phyloP scores from a whole-genome alignment of 2,329 filamentous ascomycete species.

The Ophiostoma ips region DNA sequence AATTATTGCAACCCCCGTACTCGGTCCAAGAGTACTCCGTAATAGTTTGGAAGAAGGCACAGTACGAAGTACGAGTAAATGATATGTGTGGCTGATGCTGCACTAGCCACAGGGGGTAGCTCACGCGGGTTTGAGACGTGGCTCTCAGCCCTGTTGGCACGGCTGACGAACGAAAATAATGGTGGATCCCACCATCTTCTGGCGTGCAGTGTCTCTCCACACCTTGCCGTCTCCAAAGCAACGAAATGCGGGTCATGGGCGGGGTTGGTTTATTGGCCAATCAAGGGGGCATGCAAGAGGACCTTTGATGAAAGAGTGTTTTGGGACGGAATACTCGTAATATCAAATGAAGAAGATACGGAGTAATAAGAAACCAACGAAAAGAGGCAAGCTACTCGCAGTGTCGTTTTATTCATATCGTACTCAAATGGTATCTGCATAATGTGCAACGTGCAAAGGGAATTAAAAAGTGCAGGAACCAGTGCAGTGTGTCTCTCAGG shows the following conservation, averaged over 20 bases:
- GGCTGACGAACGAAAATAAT: constrained; percentile 10
- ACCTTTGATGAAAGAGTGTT: neutral
- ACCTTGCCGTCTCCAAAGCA: constrained; percentile 5
- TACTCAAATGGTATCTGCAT: too few relatives aligned
- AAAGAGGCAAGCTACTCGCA: too few relatives aligned
- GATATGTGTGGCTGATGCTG: neutral
- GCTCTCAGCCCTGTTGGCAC: constrained; percentile 9
- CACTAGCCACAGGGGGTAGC: neutral
- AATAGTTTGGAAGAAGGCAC: too few relatives aligned
- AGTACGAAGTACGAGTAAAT: too few relatives aligned
- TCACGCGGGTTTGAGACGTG: neutral
- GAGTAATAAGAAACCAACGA: too few relatives aligned
- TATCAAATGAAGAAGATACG: too few relatives aligned
- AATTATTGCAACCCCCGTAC: too few relatives aligned
- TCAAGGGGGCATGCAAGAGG: neutral
- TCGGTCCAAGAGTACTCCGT: too few relatives aligned
- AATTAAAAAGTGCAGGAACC: too few relatives aligned
- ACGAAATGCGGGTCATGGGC: neutral
- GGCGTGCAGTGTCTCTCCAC: constrained; percentile 4
- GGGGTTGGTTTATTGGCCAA: neutral
- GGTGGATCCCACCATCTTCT: neutral
- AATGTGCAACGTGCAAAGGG: too few relatives aligned
- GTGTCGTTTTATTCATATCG: too few relatives aligned
- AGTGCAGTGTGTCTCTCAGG: too few relatives aligned
- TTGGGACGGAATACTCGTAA: neutral